These are phyloP conservation scores for Talaromyces sp. DNA, from an alignment of 2,329 filamentous ascomycete species.

Conservation along the genomic window DNA sequence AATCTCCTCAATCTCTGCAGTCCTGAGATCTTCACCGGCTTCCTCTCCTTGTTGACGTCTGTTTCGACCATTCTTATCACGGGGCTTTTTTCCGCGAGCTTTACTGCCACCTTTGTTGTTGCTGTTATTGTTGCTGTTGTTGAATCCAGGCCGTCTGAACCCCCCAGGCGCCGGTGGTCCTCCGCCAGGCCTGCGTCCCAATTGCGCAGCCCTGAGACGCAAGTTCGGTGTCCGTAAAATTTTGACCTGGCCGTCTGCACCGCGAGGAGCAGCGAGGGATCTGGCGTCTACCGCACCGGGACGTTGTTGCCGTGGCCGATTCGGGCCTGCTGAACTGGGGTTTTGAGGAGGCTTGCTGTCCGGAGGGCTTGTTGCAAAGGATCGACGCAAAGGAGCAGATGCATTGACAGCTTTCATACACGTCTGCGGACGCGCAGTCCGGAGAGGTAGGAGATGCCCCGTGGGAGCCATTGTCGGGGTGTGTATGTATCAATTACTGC, in stretches of 20 bases:
- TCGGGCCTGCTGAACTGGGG: neutral
- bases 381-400: neutral
- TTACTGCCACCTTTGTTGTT: neutral
- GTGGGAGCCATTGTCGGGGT: constrained; percentile 1
- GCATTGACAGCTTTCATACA: constrained; percentile 2
- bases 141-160: neutral
- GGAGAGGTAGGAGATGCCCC: neutral
- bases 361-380: neutral
- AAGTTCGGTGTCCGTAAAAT: constrained; percentile 26
- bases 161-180: constrained; percentile 15
- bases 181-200: neutral
- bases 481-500: neutral
- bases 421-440: neutral
- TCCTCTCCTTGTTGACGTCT: constrained; percentile 16
- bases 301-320: constrained; percentile 8
- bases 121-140: neutral
- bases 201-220: constrained; percentile 17
- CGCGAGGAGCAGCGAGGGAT: constrained; percentile 28
- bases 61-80: constrained; percentile 11
- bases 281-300: constrained; percentile 32
- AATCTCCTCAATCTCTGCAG: constrained; percentile 23
- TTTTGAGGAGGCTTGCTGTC: neutral
- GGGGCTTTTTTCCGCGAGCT: constrained; percentile 9
- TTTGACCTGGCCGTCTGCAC: constrained; percentile 22
- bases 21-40: constrained; percentile 18